These are phyloP conservation scores for Kingdonia uniflora DNA, from an alignment of 164 flowering plant genomes.

Conservation along the genomic window DNA sequence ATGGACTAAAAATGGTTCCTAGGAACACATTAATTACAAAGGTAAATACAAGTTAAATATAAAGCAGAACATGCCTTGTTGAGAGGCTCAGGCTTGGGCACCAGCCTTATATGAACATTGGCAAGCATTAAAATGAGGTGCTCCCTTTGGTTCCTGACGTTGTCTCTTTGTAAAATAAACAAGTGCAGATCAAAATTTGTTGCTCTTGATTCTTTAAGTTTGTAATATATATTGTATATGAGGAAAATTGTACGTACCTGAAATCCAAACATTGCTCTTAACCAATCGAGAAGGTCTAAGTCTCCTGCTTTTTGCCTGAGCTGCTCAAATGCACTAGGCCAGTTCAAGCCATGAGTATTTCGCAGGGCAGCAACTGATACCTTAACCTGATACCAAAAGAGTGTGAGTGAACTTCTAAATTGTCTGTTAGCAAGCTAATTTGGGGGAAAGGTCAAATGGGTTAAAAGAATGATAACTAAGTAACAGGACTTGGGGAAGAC, in stretches of 20 bases:
- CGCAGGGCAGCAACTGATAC: conserved; percentile 81
- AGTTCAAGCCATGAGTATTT: conserved; percentile 73
- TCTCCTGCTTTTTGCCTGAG: conserved; percentile 71
- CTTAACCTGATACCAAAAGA: conserved; percentile 45
- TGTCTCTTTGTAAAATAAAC: conserved; percentile 59
- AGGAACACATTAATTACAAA: no score
- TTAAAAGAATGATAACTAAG: no score
- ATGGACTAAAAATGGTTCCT: no score
- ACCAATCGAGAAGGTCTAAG: conserved; percentile 92
- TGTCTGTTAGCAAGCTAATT: no score
- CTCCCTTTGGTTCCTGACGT: conserved; percentile 96
- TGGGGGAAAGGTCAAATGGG: no score
- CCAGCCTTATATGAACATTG: conserved; percentile 70
- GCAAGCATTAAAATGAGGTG: conserved; percentile 80
- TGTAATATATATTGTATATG: no score
- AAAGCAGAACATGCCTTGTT: conserved; percentile 42
- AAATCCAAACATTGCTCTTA: conserved; percentile 97
- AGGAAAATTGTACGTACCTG: conserved; percentile 38
- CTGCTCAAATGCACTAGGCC: conserved; percentile 82
- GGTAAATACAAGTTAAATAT: no score
- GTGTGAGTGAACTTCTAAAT: no score
- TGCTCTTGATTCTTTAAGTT: no score
- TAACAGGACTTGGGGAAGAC: no score
- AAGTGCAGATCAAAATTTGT: background rate
- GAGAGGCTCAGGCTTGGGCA: conserved; percentile 89